A percentile compares a stretch with the other conserved stretches of the same genome.
phyloP scores from a whole-genome alignment of 306 rosid species.

The Luffa aegyptiaca region DNA sequence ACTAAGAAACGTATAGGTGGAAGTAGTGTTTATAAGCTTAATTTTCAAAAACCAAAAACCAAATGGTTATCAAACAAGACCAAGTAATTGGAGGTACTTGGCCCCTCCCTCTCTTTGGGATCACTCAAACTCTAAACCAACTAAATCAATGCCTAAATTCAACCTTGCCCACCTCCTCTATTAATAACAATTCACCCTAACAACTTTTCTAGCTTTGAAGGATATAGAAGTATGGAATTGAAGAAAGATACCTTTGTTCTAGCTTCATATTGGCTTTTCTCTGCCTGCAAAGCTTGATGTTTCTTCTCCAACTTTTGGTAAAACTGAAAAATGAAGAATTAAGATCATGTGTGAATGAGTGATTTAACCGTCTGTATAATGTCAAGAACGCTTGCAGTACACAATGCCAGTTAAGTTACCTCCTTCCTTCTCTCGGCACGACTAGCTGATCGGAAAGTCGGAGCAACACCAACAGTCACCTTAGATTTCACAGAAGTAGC shows the following conservation, averaged over 20 bases:
- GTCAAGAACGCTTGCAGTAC: background rate
- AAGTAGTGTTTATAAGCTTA: too few relatives aligned
- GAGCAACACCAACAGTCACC: slow-evolving; percentile 90
- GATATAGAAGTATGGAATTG: background rate
- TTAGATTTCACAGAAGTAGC: slow-evolving; percentile 57
- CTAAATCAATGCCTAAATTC: too few relatives aligned
- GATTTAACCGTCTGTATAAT: background rate
- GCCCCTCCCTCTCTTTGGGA: too few relatives aligned
- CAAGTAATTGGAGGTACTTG: too few relatives aligned
- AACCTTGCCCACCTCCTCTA: too few relatives aligned
- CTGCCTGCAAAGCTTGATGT: slow-evolving; percentile 82
- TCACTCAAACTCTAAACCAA: too few relatives aligned
- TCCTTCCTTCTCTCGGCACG: slow-evolving; percentile 97
- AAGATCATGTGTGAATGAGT: background rate
- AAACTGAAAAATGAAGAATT: slow-evolving; percentile 43
- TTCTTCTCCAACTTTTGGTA: slow-evolving; percentile 81
- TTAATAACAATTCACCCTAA: too few relatives aligned
- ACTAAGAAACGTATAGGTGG: too few relatives aligned
- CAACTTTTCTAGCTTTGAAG: too few relatives aligned
- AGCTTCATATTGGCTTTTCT: slow-evolving; percentile 63
- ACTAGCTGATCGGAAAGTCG: slow-evolving; percentile 42
- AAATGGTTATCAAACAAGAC: too few relatives aligned
- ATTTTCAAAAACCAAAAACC: too few relatives aligned
- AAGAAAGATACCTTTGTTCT: slow-evolving; percentile 57
- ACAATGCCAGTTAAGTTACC: slow-evolving; percentile 27